Base-by-base conservation (phyloP, 176 grass and related monocot genomes). In the Oryza nivara region DNA sequence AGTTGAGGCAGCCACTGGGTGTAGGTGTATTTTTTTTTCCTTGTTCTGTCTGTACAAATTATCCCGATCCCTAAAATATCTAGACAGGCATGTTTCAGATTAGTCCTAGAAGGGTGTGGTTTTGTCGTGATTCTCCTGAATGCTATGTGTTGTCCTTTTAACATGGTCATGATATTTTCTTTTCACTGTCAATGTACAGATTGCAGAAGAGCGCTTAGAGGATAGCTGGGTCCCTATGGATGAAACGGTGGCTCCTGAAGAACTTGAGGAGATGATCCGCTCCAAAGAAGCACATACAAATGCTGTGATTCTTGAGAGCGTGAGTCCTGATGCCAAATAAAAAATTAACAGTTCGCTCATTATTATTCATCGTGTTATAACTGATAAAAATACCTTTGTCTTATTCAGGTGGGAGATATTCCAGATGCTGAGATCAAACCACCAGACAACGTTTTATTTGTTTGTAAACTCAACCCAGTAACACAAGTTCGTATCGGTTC, bases 391-490 rank as follows among this genome's bases (percentile, higher is more conserved):
- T 38, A 47, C 52, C 13, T 80, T 67, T 85, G 88, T 30, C 67
- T 68, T 87, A 13, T 81, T 47, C 81, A 98, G 96, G 81, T 98
- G 54, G 96, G 91, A 68, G 96, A 98, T 46, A 94, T 98, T 91
- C 96, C 96, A 54, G 96, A 98, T 92, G 89, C 86, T 83, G 96
- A 98, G 38, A 87, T 98, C 3, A 98, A 89, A 77, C 93, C 96
- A 25, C 96, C 93, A 58, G 96, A 98, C 0, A 95, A 95, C 82
- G 93, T 98, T 35, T 86, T 98, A 63, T 98, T 98, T 82, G 96
- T 98, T 83, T 98, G 96, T 81, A 98, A 95, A 89, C 91, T 98
- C 56, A 98, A 98, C 52, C 93, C 91, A 85, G 91, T 93, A 80
- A 98, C 96, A 48, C 89, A 98, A 72, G 96, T 94, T 90, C 90